Evolutionary conservation across 768 basidiomycete genomes (phyloP).

Genomic region (Mycena rosella): DNA sequence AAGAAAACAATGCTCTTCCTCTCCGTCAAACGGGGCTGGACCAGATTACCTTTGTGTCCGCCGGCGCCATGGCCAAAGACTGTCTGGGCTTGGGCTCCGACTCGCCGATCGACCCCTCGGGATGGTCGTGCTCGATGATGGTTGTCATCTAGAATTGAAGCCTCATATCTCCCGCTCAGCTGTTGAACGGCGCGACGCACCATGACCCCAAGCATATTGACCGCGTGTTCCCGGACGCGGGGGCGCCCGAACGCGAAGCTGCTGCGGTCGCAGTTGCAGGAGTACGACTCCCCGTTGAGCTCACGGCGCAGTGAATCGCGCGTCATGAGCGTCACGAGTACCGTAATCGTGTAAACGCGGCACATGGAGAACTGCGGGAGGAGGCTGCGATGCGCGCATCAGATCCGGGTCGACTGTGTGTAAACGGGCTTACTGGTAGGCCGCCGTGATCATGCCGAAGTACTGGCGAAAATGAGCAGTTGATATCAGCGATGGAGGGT

Average conservation of each 20-base stretch:
- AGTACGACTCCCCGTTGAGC: not conserved
- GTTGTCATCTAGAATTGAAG: conserved; percentile 2
- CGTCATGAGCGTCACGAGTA: conserved; percentile 22
- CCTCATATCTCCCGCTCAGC: too few relatives aligned
- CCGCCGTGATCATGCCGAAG: not conserved
- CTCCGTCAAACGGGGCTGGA: not conserved
- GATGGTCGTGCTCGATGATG: conserved; percentile 8
- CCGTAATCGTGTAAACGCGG: conserved; percentile 30
- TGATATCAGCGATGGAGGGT: not conserved
- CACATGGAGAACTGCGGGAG: conserved; percentile 30
- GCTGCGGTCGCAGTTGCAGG: not conserved
- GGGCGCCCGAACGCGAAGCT: not conserved
- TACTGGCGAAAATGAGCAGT: not conserved
- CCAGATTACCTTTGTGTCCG: not conserved
- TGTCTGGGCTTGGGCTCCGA: not conserved
- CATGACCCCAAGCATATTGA: conserved; percentile 12
- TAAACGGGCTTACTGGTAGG: conserved; percentile 9
- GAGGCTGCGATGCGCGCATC: conserved; percentile 6
- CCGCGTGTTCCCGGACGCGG: not conserved
- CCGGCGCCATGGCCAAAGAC: not conserved
- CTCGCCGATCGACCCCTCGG: not conserved
- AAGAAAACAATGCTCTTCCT: too few relatives aligned
- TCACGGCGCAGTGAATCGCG: conserved; percentile 7
- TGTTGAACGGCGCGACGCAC: not conserved
- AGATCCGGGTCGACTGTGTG: not conserved